These are phyloP conservation scores for Plasmodium relictum DNA, from an alignment of 169 alveolate species.

Conservation along the genomic window DNA sequence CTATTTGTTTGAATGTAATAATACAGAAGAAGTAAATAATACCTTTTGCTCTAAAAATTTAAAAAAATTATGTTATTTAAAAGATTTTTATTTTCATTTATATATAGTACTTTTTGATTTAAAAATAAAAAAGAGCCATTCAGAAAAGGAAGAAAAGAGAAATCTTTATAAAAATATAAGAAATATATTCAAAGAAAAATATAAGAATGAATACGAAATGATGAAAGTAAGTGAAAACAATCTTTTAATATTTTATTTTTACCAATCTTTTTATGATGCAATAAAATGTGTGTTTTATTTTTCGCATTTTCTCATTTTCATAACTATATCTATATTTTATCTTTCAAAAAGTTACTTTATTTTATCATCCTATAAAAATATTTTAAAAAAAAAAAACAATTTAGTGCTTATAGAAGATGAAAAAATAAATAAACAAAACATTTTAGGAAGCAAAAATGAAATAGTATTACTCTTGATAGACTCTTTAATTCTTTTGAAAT, in stretches of 20 bases:
- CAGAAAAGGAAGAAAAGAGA: background rate
- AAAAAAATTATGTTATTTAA: slow-evolving; percentile 7
- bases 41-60: background rate
- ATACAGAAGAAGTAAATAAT: background rate
- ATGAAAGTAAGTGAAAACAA: slow-evolving; percentile 10
- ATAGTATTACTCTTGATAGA: background rate
- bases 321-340: slow-evolving; percentile 12
- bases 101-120: background rate
- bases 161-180: slow-evolving; percentile 40
- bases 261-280: background rate
- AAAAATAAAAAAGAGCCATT: background rate
- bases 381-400: slow-evolving; percentile 20
- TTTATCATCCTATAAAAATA: slow-evolving; percentile 14
- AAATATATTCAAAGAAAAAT: slow-evolving; percentile 24
- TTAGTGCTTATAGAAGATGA: background rate
- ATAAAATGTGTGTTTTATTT: slow-evolving; percentile 2
- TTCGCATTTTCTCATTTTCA: slow-evolving; percentile 19
- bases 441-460: background rate
- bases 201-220: slow-evolving; percentile 25
- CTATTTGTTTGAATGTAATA: background rate
- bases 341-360: slow-evolving; percentile 25
- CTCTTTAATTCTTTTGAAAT: slow-evolving; percentile 5
- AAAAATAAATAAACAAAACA: background rate
- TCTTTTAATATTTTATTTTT: background rate
- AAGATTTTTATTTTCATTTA: slow-evolving; percentile 12